These are phyloP conservation scores for Coccomyxa sp. DNA, from an alignment of 139 green algal genomes.

Conservation along the genomic window DNA sequence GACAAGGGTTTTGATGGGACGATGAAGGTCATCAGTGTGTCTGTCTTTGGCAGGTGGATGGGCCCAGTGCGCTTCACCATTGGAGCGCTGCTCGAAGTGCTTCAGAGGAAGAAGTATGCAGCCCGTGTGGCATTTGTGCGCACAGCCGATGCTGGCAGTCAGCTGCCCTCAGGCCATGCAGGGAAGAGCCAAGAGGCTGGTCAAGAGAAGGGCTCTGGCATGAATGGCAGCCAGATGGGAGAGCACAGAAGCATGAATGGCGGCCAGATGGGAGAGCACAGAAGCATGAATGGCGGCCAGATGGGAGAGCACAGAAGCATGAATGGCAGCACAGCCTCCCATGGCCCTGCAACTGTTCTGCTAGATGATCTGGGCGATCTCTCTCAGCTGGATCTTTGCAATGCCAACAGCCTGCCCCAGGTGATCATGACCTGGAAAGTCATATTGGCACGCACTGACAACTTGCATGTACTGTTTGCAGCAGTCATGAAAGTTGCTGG, in stretches of 20 bases:
- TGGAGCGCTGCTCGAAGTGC: constrained; percentile 57
- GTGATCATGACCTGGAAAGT: neutral
- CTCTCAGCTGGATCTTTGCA: too few species aligned
- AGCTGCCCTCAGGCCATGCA: neutral
- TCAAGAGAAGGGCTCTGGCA: neutral
- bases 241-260: too few species aligned
- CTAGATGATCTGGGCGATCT: too few species aligned
- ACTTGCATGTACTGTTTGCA: neutral
- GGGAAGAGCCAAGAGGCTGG: neutral
- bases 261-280: too few species aligned
- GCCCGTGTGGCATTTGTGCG: constrained; percentile 22
- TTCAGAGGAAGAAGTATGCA: constrained; percentile 21
- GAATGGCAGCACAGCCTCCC: too few species aligned
- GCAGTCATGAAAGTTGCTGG: neutral
- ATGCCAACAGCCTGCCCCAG: neutral
- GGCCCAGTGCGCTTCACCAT: constrained; percentile 63
- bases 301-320: too few species aligned
- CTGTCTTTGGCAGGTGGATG: constrained; percentile 52
- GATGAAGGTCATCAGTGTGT: neutral
- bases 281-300: neutral
- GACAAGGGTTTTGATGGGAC: neutral
- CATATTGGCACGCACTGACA: neutral
- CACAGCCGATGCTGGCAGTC: neutral
- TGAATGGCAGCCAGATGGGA: neutral
- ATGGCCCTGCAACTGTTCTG: too few species aligned